Evolutionary conservation across 139 green algal species (phyloP), one percentile per base, ranked within the genome.

Genomic region (Chlorella sp.): DNA sequence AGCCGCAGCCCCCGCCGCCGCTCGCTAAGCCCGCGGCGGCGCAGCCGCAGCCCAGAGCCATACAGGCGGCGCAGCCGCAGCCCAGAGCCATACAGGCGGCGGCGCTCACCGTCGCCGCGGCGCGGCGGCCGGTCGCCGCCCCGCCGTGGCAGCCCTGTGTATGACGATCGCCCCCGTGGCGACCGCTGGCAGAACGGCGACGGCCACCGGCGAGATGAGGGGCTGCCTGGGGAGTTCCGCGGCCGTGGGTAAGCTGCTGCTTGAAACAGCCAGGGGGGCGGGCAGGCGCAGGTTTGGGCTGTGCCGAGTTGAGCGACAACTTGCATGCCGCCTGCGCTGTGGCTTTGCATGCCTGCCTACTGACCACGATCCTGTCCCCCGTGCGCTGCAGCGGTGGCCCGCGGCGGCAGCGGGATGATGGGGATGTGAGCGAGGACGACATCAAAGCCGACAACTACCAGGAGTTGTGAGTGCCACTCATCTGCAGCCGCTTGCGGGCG

Each of bases 381-480:
- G n/a, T 23, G 28, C 28, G 63, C 16, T 64, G 69, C 28, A 60
- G n/a, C 26, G 28, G 26, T 21, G 26, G 57, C 51, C 69, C 26
- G 30, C 39, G 72, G 32, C n/a, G 69, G n/a, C 34, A 60, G 28
- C 30, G 34, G 17, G 57, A 28, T 0, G 67, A 88, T 17, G 86
- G 82, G 17, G 80, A 89, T 26, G 72, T 90, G 2, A 90, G 86
- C 56, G 86, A 90, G 13, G 86, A 90, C 57, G 86, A 90, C 67
- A 87, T 90, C 68, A 84, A 84, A 32, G 86, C 74, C 0, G 86
- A 87, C 12, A 80, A 56, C 74, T 73, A 70, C 55, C 63, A 81
- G 55, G 86, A 90, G 18, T 85, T 84, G 85, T 86, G 81, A 85
- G 85, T 57, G 26, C 2, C 39, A 23, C 21, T 2, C 15, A 23